Conservation (phyloP, 768 basidiomycete genomes). For the Butyriboletus loyo region DNA sequence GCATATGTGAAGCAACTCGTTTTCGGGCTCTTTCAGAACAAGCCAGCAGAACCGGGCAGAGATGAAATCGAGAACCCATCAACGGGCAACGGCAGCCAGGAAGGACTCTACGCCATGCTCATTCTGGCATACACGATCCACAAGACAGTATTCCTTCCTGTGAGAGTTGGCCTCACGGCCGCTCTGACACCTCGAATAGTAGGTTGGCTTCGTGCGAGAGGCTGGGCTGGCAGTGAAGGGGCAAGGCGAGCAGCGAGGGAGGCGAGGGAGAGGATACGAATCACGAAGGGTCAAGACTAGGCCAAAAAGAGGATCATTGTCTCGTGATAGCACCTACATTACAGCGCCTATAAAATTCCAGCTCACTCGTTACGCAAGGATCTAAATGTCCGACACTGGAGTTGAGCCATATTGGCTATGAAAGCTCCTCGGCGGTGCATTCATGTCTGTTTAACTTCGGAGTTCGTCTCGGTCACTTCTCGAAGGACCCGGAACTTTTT, state of each 20-base stretch:
- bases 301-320: not conserved
- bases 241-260: conserved; percentile 57
- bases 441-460: not conserved
- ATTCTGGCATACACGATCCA: conserved; percentile 93
- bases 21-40: conserved; percentile 43
- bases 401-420: not conserved
- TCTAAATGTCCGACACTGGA: not conserved
- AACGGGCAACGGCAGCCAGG: conserved; percentile 43
- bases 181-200: conserved; percentile 85
- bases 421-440: not conserved
- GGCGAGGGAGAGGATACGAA: conserved; percentile 35
- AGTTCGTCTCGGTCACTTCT: not conserved
- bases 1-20: conserved; percentile 52
- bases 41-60: conserved; percentile 61
- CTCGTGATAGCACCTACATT: conserved; percentile 6
- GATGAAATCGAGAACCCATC: conserved; percentile 56
- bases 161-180: conserved; percentile 87
- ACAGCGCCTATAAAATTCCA: conserved; percentile 7
- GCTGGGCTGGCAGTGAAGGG: conserved; percentile 80
- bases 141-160: conserved; percentile 88
- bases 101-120: conserved; percentile 88
- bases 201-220: conserved; percentile 71
- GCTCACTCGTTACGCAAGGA: not conserved
- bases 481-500: conserved; percentile 6
- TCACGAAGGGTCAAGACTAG: conserved; percentile 23